Base-by-base conservation (phyloP, 31 red algal species). In the Bonnemaisonia californica region DNA sequence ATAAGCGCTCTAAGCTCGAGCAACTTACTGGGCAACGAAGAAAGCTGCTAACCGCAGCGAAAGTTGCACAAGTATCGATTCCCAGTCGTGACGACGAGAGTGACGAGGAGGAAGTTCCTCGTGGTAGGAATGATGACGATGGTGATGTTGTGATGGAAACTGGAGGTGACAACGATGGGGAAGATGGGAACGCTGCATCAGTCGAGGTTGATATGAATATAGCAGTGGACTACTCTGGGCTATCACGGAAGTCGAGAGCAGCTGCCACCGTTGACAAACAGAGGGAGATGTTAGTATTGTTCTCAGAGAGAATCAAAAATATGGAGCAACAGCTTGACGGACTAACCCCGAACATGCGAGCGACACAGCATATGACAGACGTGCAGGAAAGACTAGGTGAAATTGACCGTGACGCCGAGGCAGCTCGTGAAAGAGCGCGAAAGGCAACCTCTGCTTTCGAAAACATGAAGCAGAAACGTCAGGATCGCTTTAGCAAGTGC, bases 261-360 rank as follows among this genome's bases (percentile, higher is more conserved):
- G 87, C 87, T 40, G 72, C 78, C n/a, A 83, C 87, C 3, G 61
- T 78, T 23, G 79, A 90, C 45, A 83, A 83, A 63, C 87, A 83
- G 35, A 82, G 58, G 30, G 87, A 83, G 41, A 77, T 83, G 69
- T 56, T 90, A 8, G 70, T 56, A 69, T 56, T 58, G 36, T 78
- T 82, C 74, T 3, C 61, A 2, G 87, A 90, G 36, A 79, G 76
- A 56, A 83, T 90, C 57, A 45, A 68, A 21, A 38, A 39, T 1
- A 76, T 83, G 70, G 71, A 81, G 71, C 75, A 89, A n/a, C 77
- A 95, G 51, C 62, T 95, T 26, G 93, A 95, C 34, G 76, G 79
- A 1, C 66, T 98, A 5, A 67, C 93, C 19, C 97, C 97, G 5
- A 99, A 99, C 71, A 88, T 99, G 80, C 74, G 83, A 41, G 92